Percentiles rank a stretch among this genome's conserved stretches.
phyloP scores from a whole-genome alignment of 2,329 filamentous ascomycete species.

The Dothistroma pini region DNA sequence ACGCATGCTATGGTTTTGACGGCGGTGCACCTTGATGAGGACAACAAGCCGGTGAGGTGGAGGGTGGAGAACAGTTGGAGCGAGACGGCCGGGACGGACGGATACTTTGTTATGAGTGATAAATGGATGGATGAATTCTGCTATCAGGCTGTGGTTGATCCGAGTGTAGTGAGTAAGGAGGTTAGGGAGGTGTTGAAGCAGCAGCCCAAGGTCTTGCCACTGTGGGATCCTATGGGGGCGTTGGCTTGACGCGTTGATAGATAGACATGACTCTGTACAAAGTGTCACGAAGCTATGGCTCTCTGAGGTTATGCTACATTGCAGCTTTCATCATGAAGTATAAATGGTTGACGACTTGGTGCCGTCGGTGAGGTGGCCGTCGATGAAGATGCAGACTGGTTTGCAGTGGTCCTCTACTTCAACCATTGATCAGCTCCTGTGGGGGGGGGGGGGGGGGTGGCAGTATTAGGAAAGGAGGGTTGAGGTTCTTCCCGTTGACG shows the following conservation, averaged over 20 bases:
- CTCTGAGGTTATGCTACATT: no score
- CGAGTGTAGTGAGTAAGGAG: constrained; percentile 55
- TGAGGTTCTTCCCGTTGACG: no score
- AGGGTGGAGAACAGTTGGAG: constrained; percentile 87
- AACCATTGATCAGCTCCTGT: no score
- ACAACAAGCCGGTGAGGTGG: constrained; percentile 69
- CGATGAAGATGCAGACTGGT: no score
- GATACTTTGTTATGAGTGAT: constrained; percentile 89
- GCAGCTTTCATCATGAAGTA: no score
- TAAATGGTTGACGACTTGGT: no score
- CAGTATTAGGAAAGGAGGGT: no score
- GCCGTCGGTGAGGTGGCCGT: no score
- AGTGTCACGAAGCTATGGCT: no score
- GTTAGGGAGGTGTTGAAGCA: constrained; percentile 67
- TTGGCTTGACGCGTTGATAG: constrained; percentile 29
- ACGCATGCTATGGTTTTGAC: constrained; percentile 92
- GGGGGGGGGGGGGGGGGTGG: no score
- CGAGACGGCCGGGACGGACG: constrained; percentile 62
- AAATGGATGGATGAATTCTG: constrained; percentile 63
- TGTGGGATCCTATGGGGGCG: constrained; percentile 42
- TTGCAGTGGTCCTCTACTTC: no score
- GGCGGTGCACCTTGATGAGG: constrained; percentile 70
- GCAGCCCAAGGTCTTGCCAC: constrained; percentile 65
- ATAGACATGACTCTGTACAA: neutral
- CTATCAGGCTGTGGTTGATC: constrained; percentile 82